phyloP scores from a whole-genome alignment of 495 filamentous ascomycete species.

The Podospora comata region DNA sequence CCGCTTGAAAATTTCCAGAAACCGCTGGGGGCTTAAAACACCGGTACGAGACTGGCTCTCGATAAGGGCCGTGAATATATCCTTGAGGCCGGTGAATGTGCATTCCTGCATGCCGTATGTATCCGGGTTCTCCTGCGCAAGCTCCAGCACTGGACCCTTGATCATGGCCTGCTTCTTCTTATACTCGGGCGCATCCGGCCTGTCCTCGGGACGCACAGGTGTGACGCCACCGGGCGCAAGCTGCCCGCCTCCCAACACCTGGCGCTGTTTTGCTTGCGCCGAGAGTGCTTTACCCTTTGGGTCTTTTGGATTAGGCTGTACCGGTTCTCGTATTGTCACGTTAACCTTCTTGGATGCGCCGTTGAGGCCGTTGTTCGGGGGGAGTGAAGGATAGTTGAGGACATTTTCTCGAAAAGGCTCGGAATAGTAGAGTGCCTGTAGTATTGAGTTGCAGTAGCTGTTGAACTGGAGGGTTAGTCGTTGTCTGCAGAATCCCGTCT shows the following conservation, averaged over 20 bases:
- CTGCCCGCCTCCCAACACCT: slow-evolving; percentile 42
- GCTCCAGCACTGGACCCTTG: slow-evolving; percentile 76
- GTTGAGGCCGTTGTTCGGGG: slow-evolving; percentile 46
- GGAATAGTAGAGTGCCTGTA: slow-evolving; percentile 95
- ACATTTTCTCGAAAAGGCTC: slow-evolving; percentile 93
- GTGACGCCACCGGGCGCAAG: slow-evolving; percentile 33
- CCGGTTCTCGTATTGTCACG: slow-evolving; percentile 47
- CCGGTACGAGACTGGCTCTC: slow-evolving; percentile 78
- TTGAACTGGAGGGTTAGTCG: not conserved
- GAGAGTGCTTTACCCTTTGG: slow-evolving; percentile 41
- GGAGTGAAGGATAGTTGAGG: slow-evolving; percentile 76
- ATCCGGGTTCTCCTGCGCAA: slow-evolving; percentile 70
- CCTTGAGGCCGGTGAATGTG: slow-evolving; percentile 88
- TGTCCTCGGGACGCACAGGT: slow-evolving; percentile 56
- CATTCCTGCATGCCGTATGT: slow-evolving; percentile 93
- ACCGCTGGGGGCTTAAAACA: slow-evolving; percentile 88
- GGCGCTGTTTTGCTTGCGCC: slow-evolving; percentile 42
- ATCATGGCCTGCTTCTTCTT: slow-evolving; percentile 94
- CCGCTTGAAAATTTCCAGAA: slow-evolving; percentile 85
- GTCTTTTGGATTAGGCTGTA: slow-evolving; percentile 36
- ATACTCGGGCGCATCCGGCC: slow-evolving; percentile 85
- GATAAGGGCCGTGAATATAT: slow-evolving; percentile 91
- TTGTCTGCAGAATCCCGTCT: not conserved
- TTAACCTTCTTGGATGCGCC: slow-evolving; percentile 45
- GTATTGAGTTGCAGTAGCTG: slow-evolving; percentile 96